Evolutionary conservation across 805 yeast species (phyloP).

Genomic region (Ogataea zsoltii): DNA sequence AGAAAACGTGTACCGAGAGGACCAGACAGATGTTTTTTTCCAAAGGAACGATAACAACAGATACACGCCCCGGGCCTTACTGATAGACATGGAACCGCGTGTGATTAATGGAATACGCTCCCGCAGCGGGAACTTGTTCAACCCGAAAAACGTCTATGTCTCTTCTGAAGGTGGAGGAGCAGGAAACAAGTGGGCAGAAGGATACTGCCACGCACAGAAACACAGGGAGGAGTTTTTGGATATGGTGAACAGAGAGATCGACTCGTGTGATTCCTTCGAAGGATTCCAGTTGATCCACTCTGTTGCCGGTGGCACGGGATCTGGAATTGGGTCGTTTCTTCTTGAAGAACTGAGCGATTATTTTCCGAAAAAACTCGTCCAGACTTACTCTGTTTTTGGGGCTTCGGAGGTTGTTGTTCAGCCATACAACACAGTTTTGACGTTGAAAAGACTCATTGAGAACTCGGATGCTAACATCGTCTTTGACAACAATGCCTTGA

Average conservation of each 20-base stretch:
- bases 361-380: conserved; percentile 77
- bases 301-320: conserved; percentile 98
- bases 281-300: conserved; percentile 92
- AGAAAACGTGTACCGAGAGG: conserved; percentile 46
- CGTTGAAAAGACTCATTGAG: conserved; percentile 79
- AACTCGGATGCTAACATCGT: conserved; percentile 86
- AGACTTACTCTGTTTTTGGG: conserved; percentile 85
- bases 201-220: conserved; percentile 71
- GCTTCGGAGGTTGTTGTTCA: conserved; percentile 97
- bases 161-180: conserved; percentile 90
- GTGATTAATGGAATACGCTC: conserved; percentile 64
- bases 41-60: conserved; percentile 66
- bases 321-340: conserved; percentile 86
- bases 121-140: conserved; percentile 61
- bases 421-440: conserved; percentile 87
- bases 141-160: conserved; percentile 78
- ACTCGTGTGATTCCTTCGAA: conserved; percentile 83
- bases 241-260: conserved; percentile 86
- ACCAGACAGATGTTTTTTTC: conserved; percentile 83
- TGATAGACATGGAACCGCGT: conserved; percentile 88
- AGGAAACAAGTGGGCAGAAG: conserved; percentile 94
- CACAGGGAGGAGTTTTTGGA: conserved; percentile 75
- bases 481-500: conserved; percentile 85
- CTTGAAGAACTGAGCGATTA: conserved; percentile 79
- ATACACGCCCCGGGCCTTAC: conserved; percentile 84